Evolutionary conservation across 78 protist genomes (phyloP), one percentile per base, ranked within the genome.

Genomic region (Protostelium mycophagum): DNA sequence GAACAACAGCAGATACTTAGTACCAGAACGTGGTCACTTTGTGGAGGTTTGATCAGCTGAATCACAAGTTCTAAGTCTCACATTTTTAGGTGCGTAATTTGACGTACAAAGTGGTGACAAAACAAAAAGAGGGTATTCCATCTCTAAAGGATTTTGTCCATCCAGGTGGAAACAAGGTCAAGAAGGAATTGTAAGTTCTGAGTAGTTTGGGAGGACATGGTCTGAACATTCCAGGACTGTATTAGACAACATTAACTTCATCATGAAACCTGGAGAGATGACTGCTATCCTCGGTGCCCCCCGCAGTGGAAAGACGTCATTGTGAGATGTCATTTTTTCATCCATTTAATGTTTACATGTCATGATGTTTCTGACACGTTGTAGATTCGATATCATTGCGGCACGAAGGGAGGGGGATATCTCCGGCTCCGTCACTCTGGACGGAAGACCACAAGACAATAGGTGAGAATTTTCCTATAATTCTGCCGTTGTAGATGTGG

Each of bases 251-350:
- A 51, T 51, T 16, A 51, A 16, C 16, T 51, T 51, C 73, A 51
- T 51, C 73, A 51, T 91, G 37, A 39, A 88, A 83, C 94, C 94
- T 36, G 94, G 94, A 25, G 34, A 37, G 85, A 91, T 91, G 94
- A 91, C 89, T 16, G 86, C 89, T 35, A 10, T 91, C n/a, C 39
- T 91, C 1, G 94, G 94, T 39, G 38, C 91, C 0, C 94, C 94
- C 0, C 91, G 94, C 37, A 88, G 94, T 88, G 94, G 94, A n/a
- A 91, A 91, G 83, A 91, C 91, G 1, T 38, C 94, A 28, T 23
- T 91, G 73, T 51, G 73, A 5, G 73, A n/a, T 51, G 31, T 51
- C 73, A 51, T 51, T 16, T 51, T n/a, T 51, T 16, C 73, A 51
- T 51, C 73, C 5, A 25, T 16, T 51, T 16, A 51, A 25, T 16